phyloP scores from a whole-genome alignment of 495 filamentous ascomycete species.

The Neurospora terricola region DNA sequence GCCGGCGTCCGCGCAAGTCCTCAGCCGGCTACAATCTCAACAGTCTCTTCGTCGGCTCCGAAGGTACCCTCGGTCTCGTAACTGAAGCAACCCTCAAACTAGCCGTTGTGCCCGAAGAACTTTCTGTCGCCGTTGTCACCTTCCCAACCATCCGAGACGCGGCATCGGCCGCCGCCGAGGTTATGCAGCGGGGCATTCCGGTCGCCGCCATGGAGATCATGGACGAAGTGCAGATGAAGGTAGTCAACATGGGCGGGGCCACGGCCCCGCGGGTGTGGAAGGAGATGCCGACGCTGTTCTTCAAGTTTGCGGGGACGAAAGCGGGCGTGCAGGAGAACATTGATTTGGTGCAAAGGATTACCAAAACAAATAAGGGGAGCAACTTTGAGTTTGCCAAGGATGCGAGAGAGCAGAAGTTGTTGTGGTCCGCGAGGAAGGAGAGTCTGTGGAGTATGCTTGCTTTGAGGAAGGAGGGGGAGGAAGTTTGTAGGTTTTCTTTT shows the following conservation, averaged over 20 bases:
- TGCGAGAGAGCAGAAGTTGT: slow-evolving; percentile 53
- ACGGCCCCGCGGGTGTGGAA: slow-evolving; percentile 61
- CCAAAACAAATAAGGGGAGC: slow-evolving; percentile 49
- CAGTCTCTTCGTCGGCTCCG: slow-evolving; percentile 63
- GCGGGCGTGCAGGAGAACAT: slow-evolving; percentile 61
- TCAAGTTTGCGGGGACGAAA: slow-evolving; percentile 74
- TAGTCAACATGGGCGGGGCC: slow-evolving; percentile 61
- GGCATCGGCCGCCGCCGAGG: slow-evolving; percentile 55
- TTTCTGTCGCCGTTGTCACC: slow-evolving; percentile 63
- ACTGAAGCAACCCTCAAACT: slow-evolving; percentile 71
- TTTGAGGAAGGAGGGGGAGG: slow-evolving; percentile 48
- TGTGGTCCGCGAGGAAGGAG: slow-evolving; percentile 72
- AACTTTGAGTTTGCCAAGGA: slow-evolving; percentile 68
- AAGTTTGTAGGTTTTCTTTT: slow-evolving; percentile 39
- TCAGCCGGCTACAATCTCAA: slow-evolving; percentile 76
- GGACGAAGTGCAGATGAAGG: slow-evolving; percentile 74
- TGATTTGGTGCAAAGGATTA: slow-evolving; percentile 50
- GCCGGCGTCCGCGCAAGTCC: slow-evolving; percentile 64
- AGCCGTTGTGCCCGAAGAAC: slow-evolving; percentile 60
- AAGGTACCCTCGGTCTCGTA: slow-evolving; percentile 69
- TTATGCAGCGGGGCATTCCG: slow-evolving; percentile 63
- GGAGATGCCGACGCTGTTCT: slow-evolving; percentile 70
- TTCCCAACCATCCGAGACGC: slow-evolving; percentile 68
- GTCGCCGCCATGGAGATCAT: slow-evolving; percentile 76
- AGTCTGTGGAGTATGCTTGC: slow-evolving; percentile 68